Evolutionary conservation across 768 basidiomycete species (phyloP).

Genomic region (Leucogyrophana mollusca): DNA sequence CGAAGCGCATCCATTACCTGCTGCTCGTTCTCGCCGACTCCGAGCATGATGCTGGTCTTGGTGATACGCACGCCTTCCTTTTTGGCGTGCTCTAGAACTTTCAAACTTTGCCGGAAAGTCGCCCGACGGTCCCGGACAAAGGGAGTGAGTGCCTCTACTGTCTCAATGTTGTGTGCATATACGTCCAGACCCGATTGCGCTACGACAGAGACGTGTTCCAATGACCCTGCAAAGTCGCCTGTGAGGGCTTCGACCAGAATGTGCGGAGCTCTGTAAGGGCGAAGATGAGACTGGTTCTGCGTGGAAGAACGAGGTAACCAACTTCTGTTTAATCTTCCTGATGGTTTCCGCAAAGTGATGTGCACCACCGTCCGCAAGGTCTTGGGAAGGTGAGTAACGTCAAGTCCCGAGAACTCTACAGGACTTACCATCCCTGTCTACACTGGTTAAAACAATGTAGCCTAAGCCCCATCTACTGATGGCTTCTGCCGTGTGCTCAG

Average conservation of each 20-base stretch:
- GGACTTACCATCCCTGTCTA: conserved; percentile 88
- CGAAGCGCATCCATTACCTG: conserved; percentile 80
- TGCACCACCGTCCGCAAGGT: conserved; percentile 89
- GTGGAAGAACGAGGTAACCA: conserved; percentile 14
- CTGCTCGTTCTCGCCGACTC: conserved; percentile 86
- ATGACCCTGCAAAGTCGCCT: conserved; percentile 84
- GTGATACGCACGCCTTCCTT: conserved; percentile 82
- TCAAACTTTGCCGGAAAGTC: conserved; percentile 81
- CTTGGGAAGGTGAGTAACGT: conserved; percentile 42
- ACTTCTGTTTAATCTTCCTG: conserved; percentile 94
- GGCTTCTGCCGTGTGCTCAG: conserved; percentile 97
- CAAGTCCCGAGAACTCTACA: too few species aligned
- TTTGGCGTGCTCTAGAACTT: conserved; percentile 82
- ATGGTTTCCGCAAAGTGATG: conserved; percentile 96
- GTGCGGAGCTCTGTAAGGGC: conserved; percentile 70
- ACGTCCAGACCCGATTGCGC: conserved; percentile 95
- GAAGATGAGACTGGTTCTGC: conserved; percentile 1
- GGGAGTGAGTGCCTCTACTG: conserved; percentile 90
- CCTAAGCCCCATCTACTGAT: conserved; percentile 97
- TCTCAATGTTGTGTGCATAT: conserved; percentile 97
- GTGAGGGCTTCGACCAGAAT: conserved; percentile 97
- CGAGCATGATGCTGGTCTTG: conserved; percentile 99
- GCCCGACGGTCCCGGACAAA: conserved; percentile 95
- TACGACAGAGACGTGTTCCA: conserved; percentile 74
- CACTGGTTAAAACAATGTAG: conserved; percentile 95